These are phyloP conservation scores for Glycine tomentella DNA, from an alignment of 306 rosid species.

Conservation along the genomic window DNA sequence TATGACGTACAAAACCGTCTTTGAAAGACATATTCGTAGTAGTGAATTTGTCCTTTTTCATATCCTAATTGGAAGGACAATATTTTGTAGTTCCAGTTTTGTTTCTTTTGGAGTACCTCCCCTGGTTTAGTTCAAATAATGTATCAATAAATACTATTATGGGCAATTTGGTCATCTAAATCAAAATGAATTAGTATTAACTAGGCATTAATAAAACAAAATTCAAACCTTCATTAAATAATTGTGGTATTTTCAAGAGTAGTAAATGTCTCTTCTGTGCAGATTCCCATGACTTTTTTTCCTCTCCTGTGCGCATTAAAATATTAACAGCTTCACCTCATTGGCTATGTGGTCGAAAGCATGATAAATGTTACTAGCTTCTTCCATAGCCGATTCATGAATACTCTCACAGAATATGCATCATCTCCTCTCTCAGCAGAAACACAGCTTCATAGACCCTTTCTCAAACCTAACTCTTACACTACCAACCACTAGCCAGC, in stretches of 20 bases:
- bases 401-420: too few species aligned
- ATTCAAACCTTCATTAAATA: constrained; percentile 29
- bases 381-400: too few species aligned
- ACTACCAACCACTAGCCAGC: too few species aligned
- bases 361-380: constrained; percentile 25
- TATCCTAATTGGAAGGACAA: too few species aligned
- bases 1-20: too few species aligned
- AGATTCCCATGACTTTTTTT: background rate
- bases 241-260: constrained; percentile 36
- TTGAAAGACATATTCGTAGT: too few species aligned
- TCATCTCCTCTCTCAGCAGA: too few species aligned
- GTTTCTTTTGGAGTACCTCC: too few species aligned
- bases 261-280: constrained; percentile 25
- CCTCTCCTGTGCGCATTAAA: background rate
- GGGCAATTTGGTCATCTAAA: constrained; percentile 2
- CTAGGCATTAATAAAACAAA: background rate
- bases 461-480: background rate
- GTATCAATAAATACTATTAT: background rate
- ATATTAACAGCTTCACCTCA: background rate
- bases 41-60: too few species aligned
- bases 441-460: background rate
- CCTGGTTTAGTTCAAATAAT: too few species aligned
- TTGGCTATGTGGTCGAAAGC: background rate
- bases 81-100: too few species aligned
- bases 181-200: background rate